Conservation (phyloP, 176 grass and related monocot genomes). For the Olyra latifolia region DNA sequence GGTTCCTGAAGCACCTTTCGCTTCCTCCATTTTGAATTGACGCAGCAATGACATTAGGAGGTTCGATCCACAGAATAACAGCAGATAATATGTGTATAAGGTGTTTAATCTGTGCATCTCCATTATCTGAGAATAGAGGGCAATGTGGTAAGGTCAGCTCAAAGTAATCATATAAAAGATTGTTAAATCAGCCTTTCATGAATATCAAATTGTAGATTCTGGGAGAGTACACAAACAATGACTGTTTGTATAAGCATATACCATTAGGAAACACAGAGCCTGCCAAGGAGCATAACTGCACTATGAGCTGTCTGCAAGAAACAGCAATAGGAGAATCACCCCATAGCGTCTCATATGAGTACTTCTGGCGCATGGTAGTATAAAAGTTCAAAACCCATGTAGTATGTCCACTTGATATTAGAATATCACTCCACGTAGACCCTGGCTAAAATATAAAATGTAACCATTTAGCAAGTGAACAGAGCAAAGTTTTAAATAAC, state of each 20-base stretch:
- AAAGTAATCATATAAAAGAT: conserved; percentile 3
- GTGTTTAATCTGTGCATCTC: conserved; percentile 84
- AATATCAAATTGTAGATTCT: conserved; percentile 19
- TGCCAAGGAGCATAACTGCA: conserved; percentile 93
- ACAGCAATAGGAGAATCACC: conserved; percentile 83
- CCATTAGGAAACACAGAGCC: conserved; percentile 88
- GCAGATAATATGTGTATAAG: conserved; percentile 82
- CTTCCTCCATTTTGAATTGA: conserved; percentile 71
- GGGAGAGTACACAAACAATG: not conserved
- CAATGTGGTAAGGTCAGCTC: conserved; percentile 12
- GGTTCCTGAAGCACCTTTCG: conserved; percentile 72
- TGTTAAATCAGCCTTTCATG: not conserved
- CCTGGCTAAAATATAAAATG: conserved; percentile 85
- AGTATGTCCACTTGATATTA: conserved; percentile 77
- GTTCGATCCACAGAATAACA: conserved; percentile 85
- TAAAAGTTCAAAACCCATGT: conserved; percentile 90
- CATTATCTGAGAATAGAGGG: conserved; percentile 65
- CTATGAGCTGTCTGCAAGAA: conserved; percentile 81
- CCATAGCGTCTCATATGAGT: conserved; percentile 86
- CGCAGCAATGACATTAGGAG: conserved; percentile 68
- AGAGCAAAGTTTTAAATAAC: conserved; percentile 35
- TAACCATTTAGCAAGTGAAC: conserved; percentile 42
- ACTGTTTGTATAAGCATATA: conserved; percentile 27
- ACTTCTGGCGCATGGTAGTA: conserved; percentile 64
- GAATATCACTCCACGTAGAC: conserved; percentile 72